phyloP scores from a whole-genome alignment of 73 alveolate genomes.

The Tetrahymena thermophila region DNA sequence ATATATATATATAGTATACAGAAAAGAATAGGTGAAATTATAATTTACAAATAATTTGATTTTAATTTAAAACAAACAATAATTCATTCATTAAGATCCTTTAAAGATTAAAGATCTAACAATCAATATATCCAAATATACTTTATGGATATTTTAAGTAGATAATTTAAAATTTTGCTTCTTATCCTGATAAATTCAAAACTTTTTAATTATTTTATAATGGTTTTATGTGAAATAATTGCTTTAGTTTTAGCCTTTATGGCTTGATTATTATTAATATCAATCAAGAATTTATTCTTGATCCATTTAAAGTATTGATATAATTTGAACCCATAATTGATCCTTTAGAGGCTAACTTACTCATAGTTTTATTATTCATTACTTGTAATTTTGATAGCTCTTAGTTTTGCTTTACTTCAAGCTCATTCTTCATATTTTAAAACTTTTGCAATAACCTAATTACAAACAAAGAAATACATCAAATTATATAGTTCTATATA shows the following conservation, averaged over 20 bases:
- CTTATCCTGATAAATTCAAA: not conserved
- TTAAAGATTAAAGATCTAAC: not conserved
- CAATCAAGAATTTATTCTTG: not conserved
- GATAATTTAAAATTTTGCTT: not conserved
- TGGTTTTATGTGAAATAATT: not conserved
- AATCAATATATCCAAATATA: too few species aligned
- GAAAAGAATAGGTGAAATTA: not conserved
- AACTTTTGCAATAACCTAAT: not conserved
- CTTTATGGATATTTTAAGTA: not conserved
- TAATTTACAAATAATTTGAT: not conserved
- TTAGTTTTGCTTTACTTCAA: not conserved
- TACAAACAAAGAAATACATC: not conserved
- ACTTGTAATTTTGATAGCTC: not conserved
- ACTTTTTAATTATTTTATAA: too few species aligned
- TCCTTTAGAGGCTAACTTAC: not conserved
- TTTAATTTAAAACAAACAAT: too few species aligned
- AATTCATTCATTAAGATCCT: not conserved
- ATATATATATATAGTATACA: not conserved
- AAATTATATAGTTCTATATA: not conserved
- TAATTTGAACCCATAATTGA: not conserved
- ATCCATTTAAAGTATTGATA: not conserved
- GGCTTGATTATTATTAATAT: not conserved
- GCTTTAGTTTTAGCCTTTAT: not conserved
- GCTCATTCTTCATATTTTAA: not conserved
- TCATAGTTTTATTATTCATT: not conserved